Base-by-base conservation (phyloP, 2,329 filamentous ascomycete genomes). In the Penicillium sp. region DNA sequence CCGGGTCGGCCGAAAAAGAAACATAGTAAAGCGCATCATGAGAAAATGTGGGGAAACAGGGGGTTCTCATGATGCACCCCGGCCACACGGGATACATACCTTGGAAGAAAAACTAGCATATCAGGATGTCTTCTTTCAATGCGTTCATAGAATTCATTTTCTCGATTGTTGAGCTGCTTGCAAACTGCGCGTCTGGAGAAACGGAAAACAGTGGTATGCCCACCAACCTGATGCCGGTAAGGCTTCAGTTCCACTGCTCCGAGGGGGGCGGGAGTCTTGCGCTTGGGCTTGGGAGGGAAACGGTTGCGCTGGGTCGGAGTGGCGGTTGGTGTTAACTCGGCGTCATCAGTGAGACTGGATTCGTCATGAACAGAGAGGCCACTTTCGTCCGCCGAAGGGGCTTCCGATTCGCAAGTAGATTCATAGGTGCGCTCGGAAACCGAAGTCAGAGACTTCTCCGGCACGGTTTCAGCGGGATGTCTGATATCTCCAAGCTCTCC, bases 111-210 rank as follows among this genome's bases (percentile, higher is more conserved):
- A 45, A 91, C 88, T 62, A 99, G 82, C 72, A 99, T 84, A 74
- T 97, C 91, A 66, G 93, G 91, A 78, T 99, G 94, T 68, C 92
- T 88, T 72, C 88, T 88, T 81, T 99, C 95, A 71, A 98, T 92
- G 58, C 90, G 95, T 79, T 99, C 95, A 78, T 99, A 99, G 75
- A 99, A 99, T 79, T 97, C 92, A 78, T 99, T 99, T 76, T 99
- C 95, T 72, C 94, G 87, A 76, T 97, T 99, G 78, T 97, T 99
- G 73, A 99, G 86, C 79, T 97, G 93, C 79, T 99, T 99, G 84
- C 95, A 99, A 12, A 99, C 93, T 59, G 95, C 95, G 71, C 93
- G 88, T 68, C 92, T 89, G 19, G 95, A 98, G 75, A 99, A 98
- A 45, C 94, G 90, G 86, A 96, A 99, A 38, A 99, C 86, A 0